Base-by-base conservation (phyloP, 129 eudicot species). In the Tagetes erecta region DNA sequence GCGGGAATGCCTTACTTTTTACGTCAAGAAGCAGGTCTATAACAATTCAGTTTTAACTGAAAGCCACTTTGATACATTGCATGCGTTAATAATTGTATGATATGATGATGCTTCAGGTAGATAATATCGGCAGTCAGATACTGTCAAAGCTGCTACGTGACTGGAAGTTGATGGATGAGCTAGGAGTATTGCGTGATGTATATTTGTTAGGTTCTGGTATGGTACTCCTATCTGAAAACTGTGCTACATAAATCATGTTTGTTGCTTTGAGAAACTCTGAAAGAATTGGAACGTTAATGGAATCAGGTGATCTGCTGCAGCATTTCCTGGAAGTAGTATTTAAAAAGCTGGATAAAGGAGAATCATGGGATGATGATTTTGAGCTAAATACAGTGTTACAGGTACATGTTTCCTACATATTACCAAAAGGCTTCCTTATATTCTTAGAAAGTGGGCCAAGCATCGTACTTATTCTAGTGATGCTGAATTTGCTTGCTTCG, bases 91-190 rank as follows among this genome's bases (percentile, higher is more conserved):
- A 31, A 52, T 79, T 31, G 13, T 35, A 44, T 60, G 51, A 31
- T 66, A 42, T 71, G 58, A 42, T 71, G 58, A 64, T 39, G 14
- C 7, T 86, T 84, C 82, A 93, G 98, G 97, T 93, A 52, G 99
- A 95, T 82, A 81, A 72, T 70, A 85, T 95, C 76, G 99, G 99
- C 39, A 79, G 84, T 72, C 86, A 82, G 72, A 95, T 95, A 80
- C 77, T 95, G 86, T 88, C 99, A 5, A 95, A 95, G 77, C 82
- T 95, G 82, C 83, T 95, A 49, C 60, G 71, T 72, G 97, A 95
- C 64, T 95, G 99, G 99, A 88, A 91, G 80, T 82, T 95, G 87
- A 87, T 95, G 86, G 99, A 91, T 67, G 99, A 95, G 85, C 79
- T 95, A 57, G 97, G 88, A 59, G 86, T 95, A 34, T 68, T 95